phyloP scores from a whole-genome alignment of 768 basidiomycete species.

The Gloeostereum incarnatum region DNA sequence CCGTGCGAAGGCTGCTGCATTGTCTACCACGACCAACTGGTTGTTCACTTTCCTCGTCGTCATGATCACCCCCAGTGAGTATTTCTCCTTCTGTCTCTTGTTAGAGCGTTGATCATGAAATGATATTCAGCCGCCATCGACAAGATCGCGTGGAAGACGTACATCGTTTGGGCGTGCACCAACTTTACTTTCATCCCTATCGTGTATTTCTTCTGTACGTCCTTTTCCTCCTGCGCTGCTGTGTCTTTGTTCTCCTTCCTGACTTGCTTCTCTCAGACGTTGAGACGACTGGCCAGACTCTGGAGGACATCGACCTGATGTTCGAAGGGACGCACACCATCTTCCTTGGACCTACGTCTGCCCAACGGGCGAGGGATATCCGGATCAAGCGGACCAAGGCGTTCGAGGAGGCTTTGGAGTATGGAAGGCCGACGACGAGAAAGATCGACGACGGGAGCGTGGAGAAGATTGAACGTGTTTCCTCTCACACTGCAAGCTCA shows the following conservation, averaged over 20 bases:
- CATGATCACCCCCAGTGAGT: constrained; percentile 3
- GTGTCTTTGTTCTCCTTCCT: not conserved
- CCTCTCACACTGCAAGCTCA: too few relatives aligned
- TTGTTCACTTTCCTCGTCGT: constrained; percentile 4
- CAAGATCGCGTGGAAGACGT: constrained; percentile 3
- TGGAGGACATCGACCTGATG: constrained; percentile 4
- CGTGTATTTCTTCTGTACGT: constrained; percentile 3
- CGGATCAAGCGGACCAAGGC: not conserved
- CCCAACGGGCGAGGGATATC: constrained; percentile 1
- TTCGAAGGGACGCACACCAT: not conserved
- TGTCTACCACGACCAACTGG: not conserved
- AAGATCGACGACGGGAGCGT: too few relatives aligned
- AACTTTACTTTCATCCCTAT: constrained; percentile 3
- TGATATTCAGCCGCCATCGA: constrained; percentile 4
- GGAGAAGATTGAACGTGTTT: too few relatives aligned
- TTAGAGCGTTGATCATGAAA: too few relatives aligned
- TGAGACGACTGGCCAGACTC: constrained; percentile 3
- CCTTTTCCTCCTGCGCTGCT: not conserved
- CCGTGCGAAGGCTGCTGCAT: not conserved
- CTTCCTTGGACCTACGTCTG: constrained; percentile 3
- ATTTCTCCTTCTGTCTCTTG: too few relatives aligned
- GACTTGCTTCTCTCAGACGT: not conserved
- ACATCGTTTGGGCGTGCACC: constrained; percentile 4
- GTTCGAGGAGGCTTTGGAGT: not conserved
- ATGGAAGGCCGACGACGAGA: too few relatives aligned